Evolutionary conservation across 768 basidiomycete species (phyloP).

Genomic region (Suillus ampliporus): DNA sequence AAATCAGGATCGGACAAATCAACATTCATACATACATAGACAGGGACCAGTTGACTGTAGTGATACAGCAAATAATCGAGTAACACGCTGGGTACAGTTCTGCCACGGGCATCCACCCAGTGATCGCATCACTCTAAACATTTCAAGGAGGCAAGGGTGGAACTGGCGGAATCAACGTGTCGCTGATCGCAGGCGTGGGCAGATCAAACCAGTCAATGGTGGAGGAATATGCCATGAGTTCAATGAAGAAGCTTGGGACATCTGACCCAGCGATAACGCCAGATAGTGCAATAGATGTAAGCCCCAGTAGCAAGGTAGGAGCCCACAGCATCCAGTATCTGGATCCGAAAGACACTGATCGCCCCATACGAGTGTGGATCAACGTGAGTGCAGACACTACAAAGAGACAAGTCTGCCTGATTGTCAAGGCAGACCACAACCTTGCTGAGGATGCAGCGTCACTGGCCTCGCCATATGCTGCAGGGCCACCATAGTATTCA

Average conservation of each 20-base stretch:
- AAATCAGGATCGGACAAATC: background rate
- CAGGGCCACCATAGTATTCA: conserved; percentile 55
- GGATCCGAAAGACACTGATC: conserved; percentile 69
- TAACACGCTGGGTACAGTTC: no score
- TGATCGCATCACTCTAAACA: background rate
- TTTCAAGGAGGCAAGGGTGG: conserved; percentile 57
- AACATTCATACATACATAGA: background rate
- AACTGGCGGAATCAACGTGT: conserved; percentile 58
- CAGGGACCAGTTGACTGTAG: background rate
- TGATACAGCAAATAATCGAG: no score
- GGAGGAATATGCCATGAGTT: conserved; percentile 62
- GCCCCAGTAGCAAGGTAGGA: conserved; percentile 59
- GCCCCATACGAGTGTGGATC: conserved; percentile 72
- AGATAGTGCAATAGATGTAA: conserved; percentile 62
- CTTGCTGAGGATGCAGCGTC: conserved; percentile 61
- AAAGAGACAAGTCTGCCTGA: conserved; percentile 72
- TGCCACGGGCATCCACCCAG: background rate
- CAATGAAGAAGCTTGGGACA: conserved; percentile 60
- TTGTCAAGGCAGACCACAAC: conserved; percentile 71
- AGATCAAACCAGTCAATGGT: conserved; percentile 64
- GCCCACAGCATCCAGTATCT: conserved; percentile 78
- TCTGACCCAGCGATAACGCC: conserved; percentile 61
- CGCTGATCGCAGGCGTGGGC: conserved; percentile 46
- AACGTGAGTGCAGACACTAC: conserved; percentile 65
- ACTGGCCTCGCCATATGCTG: conserved; percentile 48